Evolutionary conservation across 129 eudicot species (phyloP).

Genomic region (sunflower (Helianthus annuus)): DNA sequence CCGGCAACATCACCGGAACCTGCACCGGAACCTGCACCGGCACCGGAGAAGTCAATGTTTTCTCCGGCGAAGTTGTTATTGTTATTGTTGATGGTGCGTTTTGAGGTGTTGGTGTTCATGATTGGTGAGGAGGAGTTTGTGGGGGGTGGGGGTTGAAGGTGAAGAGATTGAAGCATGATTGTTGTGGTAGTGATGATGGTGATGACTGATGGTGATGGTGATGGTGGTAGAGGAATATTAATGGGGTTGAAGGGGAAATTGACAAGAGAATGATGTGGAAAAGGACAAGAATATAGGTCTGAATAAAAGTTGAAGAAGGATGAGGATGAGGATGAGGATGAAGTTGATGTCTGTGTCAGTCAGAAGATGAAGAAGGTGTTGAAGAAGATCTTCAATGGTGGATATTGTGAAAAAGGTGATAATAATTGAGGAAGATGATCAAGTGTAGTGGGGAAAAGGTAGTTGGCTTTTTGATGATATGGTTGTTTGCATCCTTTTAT

Average conservation of each 20-base stretch:
- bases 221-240: constrained; percentile 20
- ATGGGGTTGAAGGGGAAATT: too few species aligned
- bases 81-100: constrained; percentile 23
- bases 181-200: neutral
- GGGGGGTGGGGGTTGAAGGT: constrained; percentile 32
- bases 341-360: constrained; percentile 36
- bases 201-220: neutral
- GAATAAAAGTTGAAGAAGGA: constrained; percentile 9
- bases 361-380: constrained; percentile 19
- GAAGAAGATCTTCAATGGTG: constrained; percentile 31
- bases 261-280: constrained; percentile 29
- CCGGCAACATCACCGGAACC: neutral
- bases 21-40: neutral
- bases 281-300: constrained; percentile 27
- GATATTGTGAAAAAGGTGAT: neutral
- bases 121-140: constrained; percentile 27
- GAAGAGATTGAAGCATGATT: constrained; percentile 56
- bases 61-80: constrained; percentile 11
- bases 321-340: constrained; percentile 20
- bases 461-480: constrained; percentile 35
- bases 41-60: constrained; percentile 9
- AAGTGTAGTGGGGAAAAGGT: constrained; percentile 34
- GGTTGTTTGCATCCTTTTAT: constrained; percentile 15
- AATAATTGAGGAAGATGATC: constrained; percentile 31
- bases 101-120: constrained; percentile 11